phyloP scores from a whole-genome alignment of 441 rosid genomes.

The Bocquillonia castaneifolia region DNA sequence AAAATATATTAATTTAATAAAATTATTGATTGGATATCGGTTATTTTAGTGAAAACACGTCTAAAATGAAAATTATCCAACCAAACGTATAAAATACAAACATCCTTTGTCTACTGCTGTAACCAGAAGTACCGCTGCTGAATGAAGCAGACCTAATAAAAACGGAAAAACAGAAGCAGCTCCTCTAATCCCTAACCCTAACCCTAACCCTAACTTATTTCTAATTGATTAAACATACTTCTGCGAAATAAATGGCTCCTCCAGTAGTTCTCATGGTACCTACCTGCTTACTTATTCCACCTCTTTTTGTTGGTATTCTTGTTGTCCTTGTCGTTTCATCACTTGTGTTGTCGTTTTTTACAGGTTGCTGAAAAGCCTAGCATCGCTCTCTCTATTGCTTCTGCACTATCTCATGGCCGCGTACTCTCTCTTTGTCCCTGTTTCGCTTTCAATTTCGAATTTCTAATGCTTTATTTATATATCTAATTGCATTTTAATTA shows the following conservation, averaged over 20 bases:
- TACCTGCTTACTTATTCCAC: background rate
- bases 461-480: background rate
- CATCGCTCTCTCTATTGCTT: constrained; percentile 81
- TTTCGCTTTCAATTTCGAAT: background rate
- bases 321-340: background rate
- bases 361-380: constrained; percentile 98
- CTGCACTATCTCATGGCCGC: constrained; percentile 67
- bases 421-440: constrained; percentile 28
- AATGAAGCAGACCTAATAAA: no score
- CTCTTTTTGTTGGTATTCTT: background rate
- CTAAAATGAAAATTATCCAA: no score
- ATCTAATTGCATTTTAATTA: background rate
- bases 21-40: no score
- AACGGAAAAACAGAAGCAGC: no score
- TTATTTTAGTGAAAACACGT: no score
- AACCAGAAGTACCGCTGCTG: no score
- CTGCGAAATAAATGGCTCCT: constrained; percentile 39
- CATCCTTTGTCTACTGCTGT: no score
- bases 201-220: no score
- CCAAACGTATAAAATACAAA: no score
- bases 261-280: constrained; percentile 62
- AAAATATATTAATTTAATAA: no score
- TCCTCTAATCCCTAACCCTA: no score
- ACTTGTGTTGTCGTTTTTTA: background rate
- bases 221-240: background rate